Conservation (phyloP, 148 eudicot species). For the Pharnaceum exiguum region DNA sequence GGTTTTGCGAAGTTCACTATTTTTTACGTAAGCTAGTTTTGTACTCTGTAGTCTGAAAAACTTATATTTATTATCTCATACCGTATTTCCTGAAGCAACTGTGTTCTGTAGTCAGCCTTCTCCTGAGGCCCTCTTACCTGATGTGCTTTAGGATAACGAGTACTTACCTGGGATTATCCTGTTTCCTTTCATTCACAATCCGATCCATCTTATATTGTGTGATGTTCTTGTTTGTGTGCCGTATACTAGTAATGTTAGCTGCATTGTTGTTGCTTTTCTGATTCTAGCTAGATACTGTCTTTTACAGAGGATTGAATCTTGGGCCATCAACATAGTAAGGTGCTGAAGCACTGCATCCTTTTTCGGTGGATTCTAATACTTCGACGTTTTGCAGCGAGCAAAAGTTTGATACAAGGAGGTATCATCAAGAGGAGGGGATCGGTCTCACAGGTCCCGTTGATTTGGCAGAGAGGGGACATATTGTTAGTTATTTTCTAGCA, state of each 20-base stretch:
- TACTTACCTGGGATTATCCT: constrained; percentile 13
- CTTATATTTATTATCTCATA: no score
- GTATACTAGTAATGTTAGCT: constrained; percentile 32
- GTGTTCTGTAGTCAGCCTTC: no score
- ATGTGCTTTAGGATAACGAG: constrained; percentile 24
- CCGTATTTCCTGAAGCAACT: no score
- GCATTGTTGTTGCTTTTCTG: constrained; percentile 31
- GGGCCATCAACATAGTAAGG: constrained; percentile 28
- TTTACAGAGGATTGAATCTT: constrained; percentile 23
- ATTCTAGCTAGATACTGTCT: constrained; percentile 17
- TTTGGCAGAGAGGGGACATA: constrained; percentile 18
- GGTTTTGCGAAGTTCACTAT: no score
- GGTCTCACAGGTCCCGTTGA: constrained; percentile 15
- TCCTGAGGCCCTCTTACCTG: no score
- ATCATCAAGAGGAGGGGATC: constrained; percentile 23
- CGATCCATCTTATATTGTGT: constrained; percentile 30
- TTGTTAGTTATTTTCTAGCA: constrained; percentile 24
- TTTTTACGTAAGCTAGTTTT: no score
- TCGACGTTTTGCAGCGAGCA: constrained; percentile 28
- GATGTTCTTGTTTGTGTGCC: constrained; percentile 24
- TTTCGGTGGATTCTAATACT: constrained; percentile 24
- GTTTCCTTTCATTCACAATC: constrained; percentile 28
- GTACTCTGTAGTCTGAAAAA: no score
- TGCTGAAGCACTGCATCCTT: constrained; percentile 19
- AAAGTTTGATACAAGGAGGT: constrained; percentile 28